Conservation (phyloP, 768 basidiomycete genomes). For the Pleurotus tuber-regium region DNA sequence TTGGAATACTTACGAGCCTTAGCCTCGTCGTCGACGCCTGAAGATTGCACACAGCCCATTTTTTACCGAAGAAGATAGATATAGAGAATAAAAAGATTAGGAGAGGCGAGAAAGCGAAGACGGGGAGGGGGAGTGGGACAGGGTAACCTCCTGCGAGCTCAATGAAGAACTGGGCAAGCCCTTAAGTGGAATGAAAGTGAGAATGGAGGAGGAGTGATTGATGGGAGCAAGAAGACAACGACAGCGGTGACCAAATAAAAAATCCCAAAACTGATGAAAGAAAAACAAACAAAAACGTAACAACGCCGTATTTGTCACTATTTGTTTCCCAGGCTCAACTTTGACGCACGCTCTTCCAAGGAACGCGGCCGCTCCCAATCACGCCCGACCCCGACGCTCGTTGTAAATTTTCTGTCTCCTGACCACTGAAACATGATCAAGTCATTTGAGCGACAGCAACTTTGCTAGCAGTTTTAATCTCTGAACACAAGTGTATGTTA, state of each 20-base stretch:
- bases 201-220: conserved; percentile 1
- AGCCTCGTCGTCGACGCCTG: conserved; percentile 73
- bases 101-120: background rate
- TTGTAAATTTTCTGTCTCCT: background rate
- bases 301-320: background rate
- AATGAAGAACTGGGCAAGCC: background rate
- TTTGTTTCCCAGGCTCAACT: conserved; percentile 1
- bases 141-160: conserved; percentile 2
- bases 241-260: conserved; percentile 10
- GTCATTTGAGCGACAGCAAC: too few species aligned
- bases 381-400: background rate
- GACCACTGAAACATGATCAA: background rate
- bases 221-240: conserved; percentile 9
- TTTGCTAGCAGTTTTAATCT: too few species aligned
- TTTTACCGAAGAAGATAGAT: conserved; percentile 10
- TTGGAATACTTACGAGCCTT: conserved; percentile 67
- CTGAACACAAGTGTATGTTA: too few species aligned
- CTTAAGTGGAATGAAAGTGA: background rate
- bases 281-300: conserved; percentile 12
- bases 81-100: conserved; percentile 5
- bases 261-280: conserved; percentile 9
- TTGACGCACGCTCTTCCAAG: background rate
- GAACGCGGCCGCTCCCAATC: background rate
- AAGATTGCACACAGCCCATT: conserved; percentile 78
- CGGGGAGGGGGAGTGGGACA: background rate